phyloP scores from a whole-genome alignment of 768 basidiomycete species.

The Pisolithus tinctorius region DNA sequence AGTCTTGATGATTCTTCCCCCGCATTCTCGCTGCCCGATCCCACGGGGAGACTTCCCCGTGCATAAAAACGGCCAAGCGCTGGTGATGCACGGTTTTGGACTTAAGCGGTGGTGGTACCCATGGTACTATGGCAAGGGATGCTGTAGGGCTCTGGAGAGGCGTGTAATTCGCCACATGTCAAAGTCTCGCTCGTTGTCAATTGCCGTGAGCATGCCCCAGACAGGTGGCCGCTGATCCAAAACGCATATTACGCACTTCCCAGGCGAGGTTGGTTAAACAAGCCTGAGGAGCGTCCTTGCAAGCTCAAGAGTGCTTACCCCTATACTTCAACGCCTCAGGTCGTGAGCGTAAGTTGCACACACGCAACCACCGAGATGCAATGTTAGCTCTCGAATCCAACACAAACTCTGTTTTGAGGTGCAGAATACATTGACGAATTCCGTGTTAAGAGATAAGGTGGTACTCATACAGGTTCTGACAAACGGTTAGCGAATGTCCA shows the following conservation, averaged over 20 bases:
- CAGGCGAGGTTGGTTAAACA: neutral
- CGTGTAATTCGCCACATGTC: neutral
- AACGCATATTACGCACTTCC: neutral
- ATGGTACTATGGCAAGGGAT: neutral
- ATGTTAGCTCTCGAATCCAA: no score
- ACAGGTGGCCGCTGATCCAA: neutral
- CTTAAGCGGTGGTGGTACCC: neutral
- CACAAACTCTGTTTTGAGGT: no score
- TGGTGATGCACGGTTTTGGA: neutral
- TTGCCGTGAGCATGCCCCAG: neutral
- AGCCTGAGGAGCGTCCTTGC: neutral
- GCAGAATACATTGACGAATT: no score
- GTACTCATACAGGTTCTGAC: no score
- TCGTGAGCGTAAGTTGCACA: no score
- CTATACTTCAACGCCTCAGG: no score
- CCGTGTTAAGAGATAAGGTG: no score
- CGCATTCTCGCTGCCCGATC: neutral
- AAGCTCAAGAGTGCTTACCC: no score
- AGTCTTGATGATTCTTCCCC: neutral
- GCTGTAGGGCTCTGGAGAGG: neutral
- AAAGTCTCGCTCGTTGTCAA: no score
- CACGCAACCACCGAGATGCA: no score
- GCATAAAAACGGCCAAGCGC: neutral
- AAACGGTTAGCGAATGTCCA: no score
- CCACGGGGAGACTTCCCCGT: neutral